phyloP scores from a whole-genome alignment of 2,329 filamentous ascomycete genomes.

The Tolypocladium ovalisporum region DNA sequence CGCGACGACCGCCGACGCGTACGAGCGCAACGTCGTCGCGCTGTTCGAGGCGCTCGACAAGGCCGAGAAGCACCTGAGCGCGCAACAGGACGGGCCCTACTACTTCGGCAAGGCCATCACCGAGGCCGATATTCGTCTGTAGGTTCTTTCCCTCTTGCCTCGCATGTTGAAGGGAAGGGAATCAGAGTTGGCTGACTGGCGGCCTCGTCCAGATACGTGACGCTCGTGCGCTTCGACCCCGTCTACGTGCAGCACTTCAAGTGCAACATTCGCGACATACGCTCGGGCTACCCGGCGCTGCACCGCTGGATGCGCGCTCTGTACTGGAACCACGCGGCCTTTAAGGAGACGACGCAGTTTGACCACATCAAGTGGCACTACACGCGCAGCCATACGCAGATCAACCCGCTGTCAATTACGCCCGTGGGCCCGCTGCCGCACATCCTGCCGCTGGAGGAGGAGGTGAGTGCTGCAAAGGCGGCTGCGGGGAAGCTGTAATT shows the following conservation, averaged over 20 bases:
- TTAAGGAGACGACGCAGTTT: conserved; percentile 76
- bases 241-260: conserved; percentile 86
- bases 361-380: conserved; percentile 85
- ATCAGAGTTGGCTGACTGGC: too few relatives aligned
- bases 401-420: conserved; percentile 63
- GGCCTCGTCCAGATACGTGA: conserved; percentile 43
- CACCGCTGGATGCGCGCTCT: conserved; percentile 73
- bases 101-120: conserved; percentile 68
- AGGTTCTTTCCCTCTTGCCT: conserved; percentile 14
- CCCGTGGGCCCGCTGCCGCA: conserved; percentile 77
- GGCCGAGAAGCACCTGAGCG: conserved; percentile 57
- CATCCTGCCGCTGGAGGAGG: conserved; percentile 66
- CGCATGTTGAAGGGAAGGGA: too few relatives aligned
- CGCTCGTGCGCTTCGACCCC: conserved; percentile 62
- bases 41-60: conserved; percentile 72
- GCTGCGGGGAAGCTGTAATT: not conserved
- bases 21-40: conserved; percentile 58
- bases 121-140: conserved; percentile 71
- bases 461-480: conserved; percentile 50
- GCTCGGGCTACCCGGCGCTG: conserved; percentile 69
- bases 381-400: conserved; percentile 51
- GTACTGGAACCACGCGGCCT: conserved; percentile 76
- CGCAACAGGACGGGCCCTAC: conserved; percentile 44
- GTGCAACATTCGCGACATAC: conserved; percentile 77
- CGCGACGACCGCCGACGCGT: conserved; percentile 72